Evolutionary conservation across 768 basidiomycete genomes (phyloP), one percentile per base, ranked within the genome.

Genomic region (Astraeus odoratus): DNA sequence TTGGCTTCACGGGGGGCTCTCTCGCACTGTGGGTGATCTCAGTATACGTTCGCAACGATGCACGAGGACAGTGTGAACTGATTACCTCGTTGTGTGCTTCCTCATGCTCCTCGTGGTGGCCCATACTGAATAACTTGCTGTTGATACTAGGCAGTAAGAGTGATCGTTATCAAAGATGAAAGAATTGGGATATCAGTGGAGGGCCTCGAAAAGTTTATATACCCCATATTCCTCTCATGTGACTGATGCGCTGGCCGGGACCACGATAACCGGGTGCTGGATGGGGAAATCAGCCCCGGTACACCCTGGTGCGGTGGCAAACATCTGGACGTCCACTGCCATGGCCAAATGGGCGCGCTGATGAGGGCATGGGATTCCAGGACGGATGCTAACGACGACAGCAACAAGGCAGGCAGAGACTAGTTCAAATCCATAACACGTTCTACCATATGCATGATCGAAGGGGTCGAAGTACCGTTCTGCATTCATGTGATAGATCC

Each of bases 1-100:
- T 63, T 45, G 1, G 81, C 76, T 65, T 81, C 65, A 68, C 83
- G 81, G 8, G 69, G 71, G 12, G 70, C 69, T 39, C 71, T 72
- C 15, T 44, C 27, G 37, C 74, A 72, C 78, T 81, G 49, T 26
- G 16, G 42, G 29, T 8, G 42, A n/a, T 31, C 37, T 3, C 36
- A 25, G n/a, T 30, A 41, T 50, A 20, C 26, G 39, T 37, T 29
- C 16, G 20, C 22, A 29, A 13, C 15, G 38, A 13, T 13, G 39
- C 29, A 2, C 5, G 6, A 18, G 19, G 27, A 30, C 2, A 7
- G n/a, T 7, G 23, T 24, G 34, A 34, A 38, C 4, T 15, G 49
- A 59, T 20, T 23, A 64, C 64, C 41, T 56, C 0, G 0, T 56
- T 24, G 33, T 54, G 51, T 2, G 55, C 61, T 1, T 53, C 47